phyloP scores from a whole-genome alignment of 805 yeast species.

The Huiozyma naganishii region DNA sequence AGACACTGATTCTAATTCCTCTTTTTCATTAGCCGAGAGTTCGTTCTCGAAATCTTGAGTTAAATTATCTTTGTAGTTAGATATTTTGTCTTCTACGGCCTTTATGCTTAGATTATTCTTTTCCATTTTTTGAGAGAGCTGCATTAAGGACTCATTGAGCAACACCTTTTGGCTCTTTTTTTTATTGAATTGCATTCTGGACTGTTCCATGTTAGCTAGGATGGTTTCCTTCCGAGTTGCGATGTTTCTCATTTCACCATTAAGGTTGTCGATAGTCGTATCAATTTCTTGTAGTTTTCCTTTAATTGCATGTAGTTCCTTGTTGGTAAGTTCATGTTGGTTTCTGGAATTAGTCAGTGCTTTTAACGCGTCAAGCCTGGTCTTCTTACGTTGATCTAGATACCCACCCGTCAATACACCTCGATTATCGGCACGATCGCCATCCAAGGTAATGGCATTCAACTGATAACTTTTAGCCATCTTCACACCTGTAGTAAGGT shows the following conservation, averaged over 20 bases:
- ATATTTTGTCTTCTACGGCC: constrained; percentile 30
- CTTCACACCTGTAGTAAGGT: constrained; percentile 56
- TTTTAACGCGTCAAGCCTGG: constrained; percentile 63
- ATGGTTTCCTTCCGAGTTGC: constrained; percentile 34
- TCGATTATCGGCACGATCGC: constrained; percentile 74
- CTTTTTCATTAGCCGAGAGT: constrained; percentile 40
- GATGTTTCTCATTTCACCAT: constrained; percentile 32
- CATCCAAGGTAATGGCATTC: constrained; percentile 80
- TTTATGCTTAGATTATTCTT: constrained; percentile 28
- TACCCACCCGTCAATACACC: constrained; percentile 89
- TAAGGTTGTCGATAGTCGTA: constrained; percentile 38
- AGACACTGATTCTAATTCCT: constrained; percentile 32
- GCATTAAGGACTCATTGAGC: constrained; percentile 34
- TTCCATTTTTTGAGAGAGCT: constrained; percentile 29
- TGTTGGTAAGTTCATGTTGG: constrained; percentile 14
- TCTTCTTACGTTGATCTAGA: constrained; percentile 48
- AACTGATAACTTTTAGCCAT: constrained; percentile 50
- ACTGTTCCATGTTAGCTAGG: constrained; percentile 33
- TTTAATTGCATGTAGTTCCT: constrained; percentile 35
- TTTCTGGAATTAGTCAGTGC: constrained; percentile 39
- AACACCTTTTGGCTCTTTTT: constrained; percentile 33
- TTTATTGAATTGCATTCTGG: constrained; percentile 34
- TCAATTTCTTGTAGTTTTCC: constrained; percentile 37
- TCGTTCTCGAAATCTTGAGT: constrained; percentile 42
- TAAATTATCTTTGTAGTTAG: constrained; percentile 40